Conservation (phyloP, 1,284 basidiomycete genomes). For the Apiotrichum veenhuisii region DNA sequence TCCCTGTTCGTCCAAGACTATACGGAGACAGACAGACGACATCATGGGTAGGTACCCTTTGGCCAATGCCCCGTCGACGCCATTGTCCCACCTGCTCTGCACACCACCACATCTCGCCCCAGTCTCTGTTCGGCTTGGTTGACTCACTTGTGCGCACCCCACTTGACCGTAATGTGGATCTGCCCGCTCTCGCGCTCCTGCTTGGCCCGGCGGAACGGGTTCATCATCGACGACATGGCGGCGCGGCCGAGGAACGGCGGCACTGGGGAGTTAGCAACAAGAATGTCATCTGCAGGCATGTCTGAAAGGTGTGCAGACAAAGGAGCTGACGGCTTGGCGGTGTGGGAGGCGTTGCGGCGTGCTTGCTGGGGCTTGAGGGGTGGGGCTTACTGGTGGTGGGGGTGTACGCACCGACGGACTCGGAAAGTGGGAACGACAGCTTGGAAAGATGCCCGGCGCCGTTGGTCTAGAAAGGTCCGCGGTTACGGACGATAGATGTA, state of each 20-base stretch:
- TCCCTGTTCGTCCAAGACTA: too few relatives aligned
- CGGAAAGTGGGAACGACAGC: slow-evolving; percentile 7
- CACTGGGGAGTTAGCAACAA: too few relatives aligned
- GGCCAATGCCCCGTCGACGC: background rate
- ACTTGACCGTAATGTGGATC: slow-evolving; percentile 43
- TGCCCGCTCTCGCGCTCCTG: slow-evolving; percentile 38
- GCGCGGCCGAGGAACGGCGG: slow-evolving; percentile 13
- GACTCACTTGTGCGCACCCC: slow-evolving; percentile 45
- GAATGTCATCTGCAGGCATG: too few relatives aligned
- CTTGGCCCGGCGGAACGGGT: slow-evolving; percentile 45
- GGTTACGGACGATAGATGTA: too few relatives aligned
- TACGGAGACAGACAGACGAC: too few relatives aligned
- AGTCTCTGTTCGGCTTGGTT: too few relatives aligned
- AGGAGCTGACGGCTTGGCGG: too few relatives aligned
- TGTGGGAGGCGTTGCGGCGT: background rate
- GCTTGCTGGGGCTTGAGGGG: background rate
- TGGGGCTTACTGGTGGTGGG: too few relatives aligned
- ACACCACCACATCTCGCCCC: background rate
- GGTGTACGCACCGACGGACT: slow-evolving; percentile 3
- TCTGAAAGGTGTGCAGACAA: too few relatives aligned
- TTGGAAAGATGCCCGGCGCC: too few relatives aligned
- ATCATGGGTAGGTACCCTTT: too few relatives aligned
- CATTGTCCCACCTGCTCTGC: background rate
- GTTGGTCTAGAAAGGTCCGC: background rate
- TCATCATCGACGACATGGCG: slow-evolving; percentile 33